Percentiles rank a stretch among this genome's conserved stretches.
phyloP scores from a whole-genome alignment of 2,329 filamentous ascomycete species.

The Pseudogymnoascus verrucosus region DNA sequence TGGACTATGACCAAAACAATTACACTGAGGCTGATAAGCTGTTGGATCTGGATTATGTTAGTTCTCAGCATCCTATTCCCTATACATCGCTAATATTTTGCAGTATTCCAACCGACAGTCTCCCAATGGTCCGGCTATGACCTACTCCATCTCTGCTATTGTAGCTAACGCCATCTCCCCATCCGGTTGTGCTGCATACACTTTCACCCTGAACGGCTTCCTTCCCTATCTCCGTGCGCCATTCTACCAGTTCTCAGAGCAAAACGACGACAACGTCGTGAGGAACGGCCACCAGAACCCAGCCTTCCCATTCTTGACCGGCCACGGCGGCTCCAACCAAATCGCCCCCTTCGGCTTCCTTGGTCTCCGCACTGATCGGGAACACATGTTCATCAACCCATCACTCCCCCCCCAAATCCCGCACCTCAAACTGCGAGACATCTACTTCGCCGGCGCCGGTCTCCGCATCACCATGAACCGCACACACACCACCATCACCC shows the following conservation, averaged over 20 bases:
- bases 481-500: constrained; percentile 55
- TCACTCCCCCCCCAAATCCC: constrained; percentile 53
- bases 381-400: constrained; percentile 54
- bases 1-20: constrained; percentile 51
- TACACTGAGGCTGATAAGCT: constrained; percentile 39
- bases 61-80: constrained; percentile 16
- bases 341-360: constrained; percentile 61
- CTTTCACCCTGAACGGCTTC: constrained; percentile 56
- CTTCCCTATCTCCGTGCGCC: constrained; percentile 58
- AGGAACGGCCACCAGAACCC: constrained; percentile 56
- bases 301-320: constrained; percentile 63
- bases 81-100: constrained; percentile 13
- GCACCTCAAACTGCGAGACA: constrained; percentile 50
- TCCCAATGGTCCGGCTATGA: constrained; percentile 62
- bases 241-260: constrained; percentile 65
- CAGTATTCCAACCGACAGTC: constrained; percentile 62
- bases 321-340: constrained; percentile 61
- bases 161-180: constrained; percentile 57
- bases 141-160: constrained; percentile 61
- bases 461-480: constrained; percentile 53
- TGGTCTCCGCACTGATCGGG: constrained; percentile 52
- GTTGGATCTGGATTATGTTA: constrained; percentile 52
- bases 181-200: constrained; percentile 61
- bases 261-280: constrained; percentile 51
- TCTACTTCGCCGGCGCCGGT: constrained; percentile 60